Conservation (phyloP, 2,329 filamentous ascomycete genomes). For the Xylariaceae sp. region DNA sequence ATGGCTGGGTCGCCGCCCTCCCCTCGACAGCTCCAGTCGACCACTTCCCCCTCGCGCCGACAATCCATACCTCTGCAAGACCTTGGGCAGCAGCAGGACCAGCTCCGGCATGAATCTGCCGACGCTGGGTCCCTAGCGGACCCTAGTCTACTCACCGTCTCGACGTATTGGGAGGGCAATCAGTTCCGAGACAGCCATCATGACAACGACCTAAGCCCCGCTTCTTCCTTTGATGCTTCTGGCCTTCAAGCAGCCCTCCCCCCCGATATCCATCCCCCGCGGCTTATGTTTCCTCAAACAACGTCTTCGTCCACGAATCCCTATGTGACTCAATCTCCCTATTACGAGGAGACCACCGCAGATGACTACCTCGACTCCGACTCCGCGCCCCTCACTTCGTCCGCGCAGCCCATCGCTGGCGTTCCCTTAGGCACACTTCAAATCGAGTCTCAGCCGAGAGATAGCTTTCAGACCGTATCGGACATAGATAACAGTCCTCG, state of each 20-base stretch:
- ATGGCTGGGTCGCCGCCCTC: slow-evolving; percentile 36
- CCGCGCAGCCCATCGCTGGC: slow-evolving; percentile 52
- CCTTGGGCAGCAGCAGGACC: slow-evolving; percentile 38
- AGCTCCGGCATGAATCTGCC: slow-evolving; percentile 22
- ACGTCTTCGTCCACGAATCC: slow-evolving; percentile 29
- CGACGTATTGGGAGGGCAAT: slow-evolving; percentile 51
- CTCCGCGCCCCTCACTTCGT: slow-evolving; percentile 52
- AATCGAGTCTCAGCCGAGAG: slow-evolving; percentile 41
- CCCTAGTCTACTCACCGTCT: slow-evolving; percentile 40
- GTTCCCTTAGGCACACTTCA: slow-evolving; percentile 39
- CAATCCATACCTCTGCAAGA: slow-evolving; percentile 71
- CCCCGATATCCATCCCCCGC: slow-evolving; percentile 43
- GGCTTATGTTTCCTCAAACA: slow-evolving; percentile 28
- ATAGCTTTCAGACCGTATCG: slow-evolving; percentile 56
- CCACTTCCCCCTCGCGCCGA: slow-evolving; percentile 42
- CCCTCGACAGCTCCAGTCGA: slow-evolving; percentile 41
- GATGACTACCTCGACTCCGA: slow-evolving; percentile 53
- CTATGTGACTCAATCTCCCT: slow-evolving; percentile 35
- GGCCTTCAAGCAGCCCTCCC: slow-evolving; percentile 54
- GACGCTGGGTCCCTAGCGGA: slow-evolving; percentile 25
- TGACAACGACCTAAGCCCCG: slow-evolving; percentile 33
- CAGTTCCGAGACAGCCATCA: slow-evolving; percentile 37
- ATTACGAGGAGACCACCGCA: slow-evolving; percentile 41
- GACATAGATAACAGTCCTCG: slow-evolving; percentile 51
- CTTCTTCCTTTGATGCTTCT: slow-evolving; percentile 51